These are phyloP conservation scores for Rickenella mellea DNA, from an alignment of 768 basidiomycete genomes.

Conservation along the genomic window DNA sequence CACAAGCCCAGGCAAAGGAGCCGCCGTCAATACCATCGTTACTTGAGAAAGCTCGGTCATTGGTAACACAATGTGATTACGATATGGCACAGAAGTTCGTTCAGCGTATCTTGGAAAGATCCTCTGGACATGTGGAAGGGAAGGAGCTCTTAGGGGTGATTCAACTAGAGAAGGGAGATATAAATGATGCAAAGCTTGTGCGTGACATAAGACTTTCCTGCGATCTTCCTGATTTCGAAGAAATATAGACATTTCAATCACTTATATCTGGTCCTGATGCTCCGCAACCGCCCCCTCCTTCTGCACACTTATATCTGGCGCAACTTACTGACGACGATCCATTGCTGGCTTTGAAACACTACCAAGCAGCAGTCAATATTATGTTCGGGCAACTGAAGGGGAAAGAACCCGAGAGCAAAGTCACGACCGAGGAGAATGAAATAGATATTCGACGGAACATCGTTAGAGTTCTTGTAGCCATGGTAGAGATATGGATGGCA, in stretches of 20 bases:
- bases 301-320: slow-evolving; percentile 83
- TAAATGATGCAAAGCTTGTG: slow-evolving; percentile 64
- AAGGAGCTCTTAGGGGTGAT: slow-evolving; percentile 76
- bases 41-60: slow-evolving; percentile 68
- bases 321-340: slow-evolving; percentile 78
- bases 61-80: slow-evolving; percentile 80
- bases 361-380: slow-evolving; percentile 71
- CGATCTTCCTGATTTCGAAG: neutral
- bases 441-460: slow-evolving; percentile 56
- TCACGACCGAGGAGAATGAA: slow-evolving; percentile 35
- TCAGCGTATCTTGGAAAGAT: slow-evolving; percentile 53
- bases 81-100: slow-evolving; percentile 70
- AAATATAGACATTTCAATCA: slow-evolving; percentile 50
- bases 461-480: slow-evolving; percentile 73
- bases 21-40: slow-evolving; percentile 43
- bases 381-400: slow-evolving; percentile 63
- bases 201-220: slow-evolving; percentile 12
- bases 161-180: slow-evolving; percentile 70
- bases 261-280: slow-evolving; percentile 49
- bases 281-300: slow-evolving; percentile 52
- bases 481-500: slow-evolving; percentile 97
- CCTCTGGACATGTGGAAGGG: slow-evolving; percentile 55
- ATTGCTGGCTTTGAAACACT: slow-evolving; percentile 60
- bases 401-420: slow-evolving; percentile 45
- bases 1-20: slow-evolving; percentile 15